Evolutionary conservation across 345 rosid genomes (phyloP), one percentile per base, ranked within the genome.

Genomic region (Salix suchowensis): DNA sequence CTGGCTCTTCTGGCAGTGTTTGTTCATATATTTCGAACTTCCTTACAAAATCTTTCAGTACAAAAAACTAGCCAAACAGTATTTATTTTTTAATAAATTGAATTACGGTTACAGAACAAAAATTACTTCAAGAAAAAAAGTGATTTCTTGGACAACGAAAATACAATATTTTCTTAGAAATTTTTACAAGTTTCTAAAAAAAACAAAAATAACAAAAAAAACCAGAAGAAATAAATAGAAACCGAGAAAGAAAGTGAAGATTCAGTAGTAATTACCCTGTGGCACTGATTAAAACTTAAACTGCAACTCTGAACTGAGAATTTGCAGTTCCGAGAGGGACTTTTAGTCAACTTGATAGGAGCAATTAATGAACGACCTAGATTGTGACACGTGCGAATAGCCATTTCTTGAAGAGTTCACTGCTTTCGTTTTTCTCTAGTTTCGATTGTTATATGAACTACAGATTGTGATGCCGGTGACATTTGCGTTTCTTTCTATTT

Each of bases 301-400:
- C 78, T 68, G 77, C 84, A 84, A 77, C 76, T 81, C 64, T 75
- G 86, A 74, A 88, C 82, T 5, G 88, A 81, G 78, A 87, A 83
- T 19, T 80, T 89, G 86, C 84, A 81, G 79, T 21, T 88, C 50
- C 82, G 81, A 42, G 76, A 13, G 76, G 79, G 81, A 52, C 70
- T 54, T 67, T 36, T 81, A 28, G 71, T 67, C 9, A 75, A 66
- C 39, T 65, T 82, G 64, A 79, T 11, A 37, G 85, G 74, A 26
- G 68, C 24, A 40, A 78, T 24, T 32, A 81, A 67, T 4, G 84
- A 79, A 28, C 77, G 82, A 67, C 79, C 64, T 5, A 77, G 72
- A 54, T 32, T 50, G 61, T 64, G 81, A 30, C 80, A 64, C 55
- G 69, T 52, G 9, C 80, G 78, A 48, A 81, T 68, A 62, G 84